phyloP scores from a whole-genome alignment of 2,329 filamentous ascomycete genomes.

The Sporothrix schenckii region DNA sequence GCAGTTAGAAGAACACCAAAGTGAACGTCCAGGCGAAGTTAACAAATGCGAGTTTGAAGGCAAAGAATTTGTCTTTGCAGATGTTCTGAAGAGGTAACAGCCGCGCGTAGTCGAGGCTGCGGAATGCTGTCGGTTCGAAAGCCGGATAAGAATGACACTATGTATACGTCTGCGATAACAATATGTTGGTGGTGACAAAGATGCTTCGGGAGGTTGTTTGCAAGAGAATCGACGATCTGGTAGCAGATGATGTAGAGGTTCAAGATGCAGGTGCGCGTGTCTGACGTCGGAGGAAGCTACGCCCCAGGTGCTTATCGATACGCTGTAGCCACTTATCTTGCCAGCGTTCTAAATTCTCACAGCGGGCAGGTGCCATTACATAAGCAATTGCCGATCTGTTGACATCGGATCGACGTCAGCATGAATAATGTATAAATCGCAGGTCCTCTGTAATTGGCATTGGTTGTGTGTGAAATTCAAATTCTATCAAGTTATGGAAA shows the following conservation, averaged over 20 bases:
- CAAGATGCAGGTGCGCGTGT: slow-evolving; percentile 19
- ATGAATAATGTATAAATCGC: neutral
- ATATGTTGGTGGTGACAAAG: neutral
- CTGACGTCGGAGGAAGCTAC: slow-evolving; percentile 24
- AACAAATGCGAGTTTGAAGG: neutral
- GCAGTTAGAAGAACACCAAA: too few relatives aligned
- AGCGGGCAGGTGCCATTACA: neutral
- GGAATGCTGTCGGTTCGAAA: neutral
- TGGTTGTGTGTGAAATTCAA: neutral
- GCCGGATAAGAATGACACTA: slow-evolving; percentile 12
- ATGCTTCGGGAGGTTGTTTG: neutral
- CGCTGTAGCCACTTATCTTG: neutral
- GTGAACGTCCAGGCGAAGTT: slow-evolving; percentile 1
- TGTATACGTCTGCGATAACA: neutral
- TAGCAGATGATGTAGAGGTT: neutral
- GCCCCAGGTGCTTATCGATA: slow-evolving; percentile 11
- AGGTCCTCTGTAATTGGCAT: neutral
- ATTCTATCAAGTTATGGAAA: slow-evolving; percentile 14
- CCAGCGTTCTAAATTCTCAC: neutral
- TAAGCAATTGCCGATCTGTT: slow-evolving; percentile 1
- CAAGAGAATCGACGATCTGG: neutral
- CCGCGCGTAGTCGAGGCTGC: neutral
- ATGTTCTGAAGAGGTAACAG: neutral
- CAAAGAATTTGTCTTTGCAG: neutral
- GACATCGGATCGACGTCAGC: neutral